A percentile compares a stretch with the other conserved stretches of the same genome.
These are phyloP conservation scores for Ogataea haglerorum DNA, from an alignment of 805 yeast genomes.

Conservation along the genomic window DNA sequence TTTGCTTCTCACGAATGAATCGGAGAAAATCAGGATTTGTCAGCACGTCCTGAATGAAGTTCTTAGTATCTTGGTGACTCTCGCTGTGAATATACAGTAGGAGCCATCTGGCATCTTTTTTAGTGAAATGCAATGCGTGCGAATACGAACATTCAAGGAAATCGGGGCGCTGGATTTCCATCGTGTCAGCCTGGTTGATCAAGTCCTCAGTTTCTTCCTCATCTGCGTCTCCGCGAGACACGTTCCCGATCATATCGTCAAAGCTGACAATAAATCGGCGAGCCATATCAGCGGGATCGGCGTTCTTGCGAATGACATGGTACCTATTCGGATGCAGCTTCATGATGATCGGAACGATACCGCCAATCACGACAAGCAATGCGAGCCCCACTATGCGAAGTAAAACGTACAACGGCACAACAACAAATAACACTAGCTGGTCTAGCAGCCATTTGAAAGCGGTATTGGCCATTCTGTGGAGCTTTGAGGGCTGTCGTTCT, in stretches of 20 bases:
- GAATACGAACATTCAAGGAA: constrained; percentile 77
- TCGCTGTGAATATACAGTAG: constrained; percentile 71
- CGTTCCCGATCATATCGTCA: constrained; percentile 32
- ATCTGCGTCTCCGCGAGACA: not conserved
- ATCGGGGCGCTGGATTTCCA: constrained; percentile 31
- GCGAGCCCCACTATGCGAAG: constrained; percentile 20
- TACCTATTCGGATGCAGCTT: constrained; percentile 23
- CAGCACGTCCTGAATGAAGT: constrained; percentile 53
- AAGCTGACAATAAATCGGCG: constrained; percentile 31
- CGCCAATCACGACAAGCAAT: constrained; percentile 20
- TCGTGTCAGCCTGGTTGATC: constrained; percentile 11
- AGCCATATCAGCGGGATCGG: constrained; percentile 34
- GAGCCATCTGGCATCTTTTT: constrained; percentile 66
- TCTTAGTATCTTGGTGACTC: constrained; percentile 58
- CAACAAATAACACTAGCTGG: constrained; percentile 18
- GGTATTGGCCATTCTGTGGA: constrained; percentile 20
- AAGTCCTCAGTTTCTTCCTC: constrained; percentile 8
- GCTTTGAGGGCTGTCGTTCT: constrained; percentile 20
- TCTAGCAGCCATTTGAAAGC: constrained; percentile 11
- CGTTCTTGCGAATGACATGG: constrained; percentile 17
- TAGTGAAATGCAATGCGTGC: constrained; percentile 69
- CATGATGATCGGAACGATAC: constrained; percentile 22
- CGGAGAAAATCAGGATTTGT: constrained; percentile 47
- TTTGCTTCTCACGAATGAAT: constrained; percentile 46
- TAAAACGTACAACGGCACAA: constrained; percentile 27